Base-by-base conservation (phyloP, 1,284 basidiomycete species). In the Heterobasidion occidentale region DNA sequence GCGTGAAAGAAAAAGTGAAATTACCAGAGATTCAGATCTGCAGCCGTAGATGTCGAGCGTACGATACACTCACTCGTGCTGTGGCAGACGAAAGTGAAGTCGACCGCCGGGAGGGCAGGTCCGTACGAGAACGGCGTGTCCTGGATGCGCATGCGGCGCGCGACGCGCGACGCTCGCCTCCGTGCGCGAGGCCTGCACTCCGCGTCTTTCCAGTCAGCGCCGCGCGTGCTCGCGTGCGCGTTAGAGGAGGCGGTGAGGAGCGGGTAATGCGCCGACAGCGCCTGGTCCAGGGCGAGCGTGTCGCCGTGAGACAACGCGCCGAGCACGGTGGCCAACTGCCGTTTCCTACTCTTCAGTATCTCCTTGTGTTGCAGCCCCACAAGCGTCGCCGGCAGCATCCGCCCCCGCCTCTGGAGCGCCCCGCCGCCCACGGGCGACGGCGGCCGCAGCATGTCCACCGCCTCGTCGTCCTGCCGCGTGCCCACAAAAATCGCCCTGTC, bases 291-390 rank as follows among this genome's bases (percentile, higher is more conserved):
- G 35, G 85, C 85, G 47, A 88, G 73, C 7, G 81, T 80, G 68
- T 88, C 83, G 8, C 79, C 80, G 61, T 80, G 76, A 8, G 84
- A 77, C 53, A 85, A 66, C 17, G 81, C 78, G 42, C 82, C 84
- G 42, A 90, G 74, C 17, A 87, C 83, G 4, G 80, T 77, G 6
- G 80, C 80, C 50, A 91, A 72, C 70, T 88, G 85, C 53, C 83
- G 75, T 65, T 85, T 88, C 60, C 88, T 72, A 54, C 70, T 76
- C 66, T 77, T 83, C 60, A 90, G 71, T 65, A 85, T 72, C 61
- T 90, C 86, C 68, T 91, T 91, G 64, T 86, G 81, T 69, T 83
- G 80, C 63, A 90, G 68, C 9, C 85, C 86, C 3, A 84, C 86
- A 34, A 82, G 68, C 49, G 86, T 86, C 42, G 80, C 83, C 11